Evolutionary conservation across 2,329 filamentous ascomycete genomes (phyloP), one percentile per base, ranked within the genome.

Genomic region (Phyllosticta ampelicida): DNA sequence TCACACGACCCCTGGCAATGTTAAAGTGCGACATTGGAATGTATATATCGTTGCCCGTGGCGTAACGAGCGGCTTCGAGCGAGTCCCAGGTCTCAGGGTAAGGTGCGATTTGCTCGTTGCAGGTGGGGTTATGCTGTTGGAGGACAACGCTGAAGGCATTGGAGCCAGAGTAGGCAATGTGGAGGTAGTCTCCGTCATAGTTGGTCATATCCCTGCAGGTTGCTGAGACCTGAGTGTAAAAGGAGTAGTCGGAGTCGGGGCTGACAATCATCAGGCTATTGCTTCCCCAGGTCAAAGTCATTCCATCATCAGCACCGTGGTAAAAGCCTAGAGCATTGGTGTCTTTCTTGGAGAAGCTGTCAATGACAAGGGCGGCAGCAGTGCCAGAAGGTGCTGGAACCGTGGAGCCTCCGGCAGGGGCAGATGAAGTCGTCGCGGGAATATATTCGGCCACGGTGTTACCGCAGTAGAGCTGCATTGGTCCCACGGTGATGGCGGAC

Each of bases 1-100:
- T 74, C 2, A 76, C 73, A 4, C 80, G 77, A 11, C 71, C 75
- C 3, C 80, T 75, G 65, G 86, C 74, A 64, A 87, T 78, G 63
- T 79, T 77, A 73, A 87, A 88, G 70, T 88, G 85, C 51, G 73
- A 78, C 29, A 87, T 73, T 1, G 85, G 85, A 53, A 87, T 80
- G 70, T 86, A 87, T 61, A 87, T 83, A 65, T 86, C 78, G 19
- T 69, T 70, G 57, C 73, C 75, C 2, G 56, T 36, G 0, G 76
- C 70, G 66, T 88, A 87, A 51, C 84, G 78, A 3, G 76, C 73
- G 1, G 84, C 84, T 67, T 87, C 83, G 18, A 86, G 74, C 0
- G 82, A 84, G 67, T 87, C 85, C 77, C 84, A 85, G 0, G 84
- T 86, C 66, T 82, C 82, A 0, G 85, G 85, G 64, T 78, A 86